These are phyloP conservation scores for Sphagnurus paluster DNA, from an alignment of 1,284 basidiomycete genomes.

Conservation along the genomic window DNA sequence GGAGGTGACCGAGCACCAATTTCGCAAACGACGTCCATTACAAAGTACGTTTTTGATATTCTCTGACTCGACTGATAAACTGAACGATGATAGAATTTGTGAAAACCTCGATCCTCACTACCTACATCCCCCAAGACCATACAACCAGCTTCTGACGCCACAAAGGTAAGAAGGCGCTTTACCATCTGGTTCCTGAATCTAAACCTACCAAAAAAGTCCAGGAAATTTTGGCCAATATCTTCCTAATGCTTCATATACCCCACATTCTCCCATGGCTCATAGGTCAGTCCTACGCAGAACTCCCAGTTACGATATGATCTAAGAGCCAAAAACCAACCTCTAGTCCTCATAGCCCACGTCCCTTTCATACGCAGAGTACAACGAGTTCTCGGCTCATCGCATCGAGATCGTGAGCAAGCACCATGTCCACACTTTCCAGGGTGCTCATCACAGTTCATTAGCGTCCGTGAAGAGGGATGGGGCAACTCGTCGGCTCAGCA, in stretches of 20 bases:
- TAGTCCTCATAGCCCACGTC: slow-evolving; percentile 16
- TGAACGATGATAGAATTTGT: slow-evolving; percentile 12
- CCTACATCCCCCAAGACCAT: slow-evolving; percentile 28
- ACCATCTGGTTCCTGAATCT: slow-evolving; percentile 6
- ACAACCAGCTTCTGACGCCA: slow-evolving; percentile 60
- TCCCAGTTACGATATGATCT: not conserved
- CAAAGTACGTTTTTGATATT: slow-evolving; percentile 12
- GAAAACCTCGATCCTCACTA: slow-evolving; percentile 20
- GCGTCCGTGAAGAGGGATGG: slow-evolving; percentile 12
- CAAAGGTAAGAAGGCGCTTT: slow-evolving; percentile 47
- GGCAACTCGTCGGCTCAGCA: slow-evolving; percentile 26
- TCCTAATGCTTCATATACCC: slow-evolving; percentile 32
- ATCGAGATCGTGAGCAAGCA: slow-evolving; percentile 27
- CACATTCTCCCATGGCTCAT: slow-evolving; percentile 44
- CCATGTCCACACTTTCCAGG: no score
- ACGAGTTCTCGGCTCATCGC: slow-evolving; percentile 10
- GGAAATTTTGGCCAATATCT: slow-evolving; percentile 49
- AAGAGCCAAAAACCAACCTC: slow-evolving; percentile 1
- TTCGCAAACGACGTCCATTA: slow-evolving; percentile 2
- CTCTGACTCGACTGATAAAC: not conserved
- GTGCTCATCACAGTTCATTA: slow-evolving; percentile 2
- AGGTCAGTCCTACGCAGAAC: slow-evolving; percentile 32
- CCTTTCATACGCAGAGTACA: slow-evolving; percentile 6
- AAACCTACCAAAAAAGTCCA: slow-evolving; percentile 36
- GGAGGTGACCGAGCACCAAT: slow-evolving; percentile 5